A percentile compares a stretch with the other conserved stretches of the same genome.
Evolutionary conservation across 1,139 yeast genomes (phyloP).

Genomic region (Debaryomyces singareniensis): DNA sequence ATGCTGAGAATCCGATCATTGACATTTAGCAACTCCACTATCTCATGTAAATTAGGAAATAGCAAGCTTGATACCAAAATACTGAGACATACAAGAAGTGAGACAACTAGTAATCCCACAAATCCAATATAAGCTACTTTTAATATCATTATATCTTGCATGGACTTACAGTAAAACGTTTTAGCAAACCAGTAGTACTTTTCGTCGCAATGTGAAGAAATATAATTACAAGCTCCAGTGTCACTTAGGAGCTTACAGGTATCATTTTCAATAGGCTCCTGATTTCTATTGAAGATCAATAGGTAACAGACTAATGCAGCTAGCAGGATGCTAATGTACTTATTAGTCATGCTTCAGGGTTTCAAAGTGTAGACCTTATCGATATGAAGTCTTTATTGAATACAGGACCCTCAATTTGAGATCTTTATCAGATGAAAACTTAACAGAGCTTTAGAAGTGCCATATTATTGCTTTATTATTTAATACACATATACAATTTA

Average conservation of each 20-base stretch:
- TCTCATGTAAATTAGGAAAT: conserved; percentile 23
- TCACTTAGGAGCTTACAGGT: not conserved
- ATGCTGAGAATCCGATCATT: conserved; percentile 29
- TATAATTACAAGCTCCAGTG: conserved; percentile 5
- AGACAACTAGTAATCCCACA: conserved; percentile 10
- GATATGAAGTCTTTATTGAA: no score
- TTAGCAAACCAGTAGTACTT: conserved; percentile 20
- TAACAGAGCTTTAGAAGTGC: no score
- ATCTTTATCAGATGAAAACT: no score
- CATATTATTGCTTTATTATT: no score
- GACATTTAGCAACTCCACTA: conserved; percentile 21
- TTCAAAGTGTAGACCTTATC: no score
- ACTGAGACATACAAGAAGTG: conserved; percentile 22
- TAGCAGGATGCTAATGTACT: not conserved
- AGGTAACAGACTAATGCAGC: not conserved
- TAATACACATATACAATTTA: no score
- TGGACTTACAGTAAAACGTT: conserved; percentile 20
- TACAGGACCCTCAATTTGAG: no score
- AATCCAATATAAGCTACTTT: no score
- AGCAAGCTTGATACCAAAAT: conserved; percentile 32
- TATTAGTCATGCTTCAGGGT: no score
- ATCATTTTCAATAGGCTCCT: not conserved
- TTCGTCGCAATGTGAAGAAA: conserved; percentile 18
- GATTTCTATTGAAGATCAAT: not conserved
- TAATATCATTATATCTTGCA: no score